These are phyloP conservation scores for Kernera saxatilis DNA, from an alignment of 345 rosid genomes.

Conservation along the genomic window DNA sequence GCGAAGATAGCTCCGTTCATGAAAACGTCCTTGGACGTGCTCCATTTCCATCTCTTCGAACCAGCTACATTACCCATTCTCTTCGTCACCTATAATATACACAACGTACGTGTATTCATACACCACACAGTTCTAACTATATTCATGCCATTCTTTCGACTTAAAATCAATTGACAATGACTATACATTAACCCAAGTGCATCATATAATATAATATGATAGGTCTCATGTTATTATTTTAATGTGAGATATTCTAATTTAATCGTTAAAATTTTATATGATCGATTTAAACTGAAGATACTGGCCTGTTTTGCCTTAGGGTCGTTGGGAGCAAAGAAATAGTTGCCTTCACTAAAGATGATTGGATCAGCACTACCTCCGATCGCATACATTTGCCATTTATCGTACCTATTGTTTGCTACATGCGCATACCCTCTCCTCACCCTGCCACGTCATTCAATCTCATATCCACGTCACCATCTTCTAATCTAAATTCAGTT, in stretches of 20 bases:
- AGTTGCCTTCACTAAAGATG: slow-evolving; percentile 77
- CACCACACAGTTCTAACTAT: neutral
- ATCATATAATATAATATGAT: neutral
- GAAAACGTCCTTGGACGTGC: slow-evolving; percentile 57
- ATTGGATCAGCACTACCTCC: slow-evolving; percentile 89
- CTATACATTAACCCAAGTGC: neutral
- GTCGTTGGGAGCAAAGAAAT: slow-evolving; percentile 48
- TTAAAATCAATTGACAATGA: neutral
- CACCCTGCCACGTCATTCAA: slow-evolving; percentile 33
- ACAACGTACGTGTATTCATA: neutral
- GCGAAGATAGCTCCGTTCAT: slow-evolving; percentile 70
- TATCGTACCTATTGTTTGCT: slow-evolving; percentile 75
- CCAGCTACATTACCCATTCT: slow-evolving; percentile 31
- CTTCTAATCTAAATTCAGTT: neutral
- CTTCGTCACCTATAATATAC: slow-evolving; percentile 58
- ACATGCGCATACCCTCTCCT: slow-evolving; percentile 74
- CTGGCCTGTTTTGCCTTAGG: slow-evolving; percentile 47
- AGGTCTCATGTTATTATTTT: neutral
- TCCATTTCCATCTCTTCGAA: slow-evolving; percentile 64
- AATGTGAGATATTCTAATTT: neutral
- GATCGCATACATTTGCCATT: slow-evolving; percentile 78
- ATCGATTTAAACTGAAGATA: neutral
- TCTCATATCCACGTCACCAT: neutral
- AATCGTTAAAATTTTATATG: neutral
- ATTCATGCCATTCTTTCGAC: neutral